phyloP scores from a whole-genome alignment of 192 early-diverging fungal species.

The Pilobolus umbonatus region DNA sequence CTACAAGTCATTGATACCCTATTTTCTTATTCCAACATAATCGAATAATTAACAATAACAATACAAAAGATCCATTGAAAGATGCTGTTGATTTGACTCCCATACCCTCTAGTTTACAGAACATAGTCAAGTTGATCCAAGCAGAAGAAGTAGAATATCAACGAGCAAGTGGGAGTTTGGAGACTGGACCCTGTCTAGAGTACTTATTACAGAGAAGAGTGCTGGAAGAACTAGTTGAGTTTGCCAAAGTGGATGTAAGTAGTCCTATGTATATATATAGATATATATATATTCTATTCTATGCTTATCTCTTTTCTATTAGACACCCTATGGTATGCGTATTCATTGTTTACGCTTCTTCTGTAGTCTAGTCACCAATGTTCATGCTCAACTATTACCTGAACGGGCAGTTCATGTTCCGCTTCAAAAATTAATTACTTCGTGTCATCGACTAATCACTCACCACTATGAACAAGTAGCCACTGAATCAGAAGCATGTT shows the following conservation, averaged over 20 bases:
- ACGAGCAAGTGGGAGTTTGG: slow-evolving; percentile 26
- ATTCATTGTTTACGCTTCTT: slow-evolving; percentile 35
- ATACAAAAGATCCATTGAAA: slow-evolving; percentile 28
- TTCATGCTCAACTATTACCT: slow-evolving; percentile 37
- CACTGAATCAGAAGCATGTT: slow-evolving; percentile 18
- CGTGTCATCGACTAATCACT: slow-evolving; percentile 32
- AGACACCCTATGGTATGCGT: slow-evolving; percentile 40
- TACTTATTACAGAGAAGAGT: slow-evolving; percentile 32
- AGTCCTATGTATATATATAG: background rate
- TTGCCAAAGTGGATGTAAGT: slow-evolving; percentile 39
- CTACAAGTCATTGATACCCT: background rate
- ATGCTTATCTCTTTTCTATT: background rate
- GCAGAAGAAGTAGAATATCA: slow-evolving; percentile 33
- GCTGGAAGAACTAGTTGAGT: slow-evolving; percentile 32
- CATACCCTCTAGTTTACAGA: slow-evolving; percentile 26
- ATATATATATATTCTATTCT: background rate
- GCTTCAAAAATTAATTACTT: slow-evolving; percentile 32
- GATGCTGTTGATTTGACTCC: slow-evolving; percentile 36
- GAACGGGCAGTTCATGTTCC: slow-evolving; percentile 38
- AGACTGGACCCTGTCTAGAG: slow-evolving; percentile 33
- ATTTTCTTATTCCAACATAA: background rate
- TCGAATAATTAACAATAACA: background rate
- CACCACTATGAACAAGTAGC: slow-evolving; percentile 33
- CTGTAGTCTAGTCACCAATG: slow-evolving; percentile 31
- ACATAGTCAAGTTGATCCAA: slow-evolving; percentile 33